These are phyloP conservation scores for Curvularia lunata DNA, from an alignment of 2,329 filamentous ascomycete species.

Conservation along the genomic window DNA sequence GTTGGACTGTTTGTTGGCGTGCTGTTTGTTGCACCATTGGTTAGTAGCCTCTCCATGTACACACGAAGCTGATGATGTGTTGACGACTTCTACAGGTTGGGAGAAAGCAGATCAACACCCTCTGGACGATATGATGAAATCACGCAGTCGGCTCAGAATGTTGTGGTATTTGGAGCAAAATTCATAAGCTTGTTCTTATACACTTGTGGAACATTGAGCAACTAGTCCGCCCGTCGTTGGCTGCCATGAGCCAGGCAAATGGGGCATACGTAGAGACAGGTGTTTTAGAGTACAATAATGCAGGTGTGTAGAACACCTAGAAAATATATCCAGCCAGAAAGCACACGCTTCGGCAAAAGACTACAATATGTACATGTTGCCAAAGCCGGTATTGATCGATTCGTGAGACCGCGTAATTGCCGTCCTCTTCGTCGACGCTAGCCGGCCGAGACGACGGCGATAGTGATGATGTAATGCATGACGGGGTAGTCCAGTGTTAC, in stretches of 20 bases:
- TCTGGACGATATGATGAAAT: conserved; percentile 59
- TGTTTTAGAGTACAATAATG: no score
- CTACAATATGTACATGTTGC: not conserved
- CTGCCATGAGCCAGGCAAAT: not conserved
- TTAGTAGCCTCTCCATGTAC: conserved; percentile 50
- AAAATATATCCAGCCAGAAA: not conserved
- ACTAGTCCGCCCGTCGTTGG: not conserved
- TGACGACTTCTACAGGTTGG: conserved; percentile 48
- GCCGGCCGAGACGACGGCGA: not conserved
- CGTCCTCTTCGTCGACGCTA: not conserved
- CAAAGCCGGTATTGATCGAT: not conserved
- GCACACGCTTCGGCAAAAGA: not conserved
- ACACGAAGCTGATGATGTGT: conserved; percentile 13
- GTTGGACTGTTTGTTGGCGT: conserved; percentile 79
- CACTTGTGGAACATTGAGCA: not conserved
- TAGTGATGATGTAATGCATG: not conserved
- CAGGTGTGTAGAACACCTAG: not conserved
- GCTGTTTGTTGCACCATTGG: conserved; percentile 80
- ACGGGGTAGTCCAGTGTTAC: not conserved
- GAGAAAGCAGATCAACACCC: conserved; percentile 71
- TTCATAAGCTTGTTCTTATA: not conserved
- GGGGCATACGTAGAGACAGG: not conserved
- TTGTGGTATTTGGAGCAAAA: not conserved
- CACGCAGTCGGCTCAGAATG: not conserved
- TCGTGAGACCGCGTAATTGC: not conserved